phyloP scores from a whole-genome alignment of 2,329 filamentous ascomycete genomes.

The Hyphodiscus sp. region DNA sequence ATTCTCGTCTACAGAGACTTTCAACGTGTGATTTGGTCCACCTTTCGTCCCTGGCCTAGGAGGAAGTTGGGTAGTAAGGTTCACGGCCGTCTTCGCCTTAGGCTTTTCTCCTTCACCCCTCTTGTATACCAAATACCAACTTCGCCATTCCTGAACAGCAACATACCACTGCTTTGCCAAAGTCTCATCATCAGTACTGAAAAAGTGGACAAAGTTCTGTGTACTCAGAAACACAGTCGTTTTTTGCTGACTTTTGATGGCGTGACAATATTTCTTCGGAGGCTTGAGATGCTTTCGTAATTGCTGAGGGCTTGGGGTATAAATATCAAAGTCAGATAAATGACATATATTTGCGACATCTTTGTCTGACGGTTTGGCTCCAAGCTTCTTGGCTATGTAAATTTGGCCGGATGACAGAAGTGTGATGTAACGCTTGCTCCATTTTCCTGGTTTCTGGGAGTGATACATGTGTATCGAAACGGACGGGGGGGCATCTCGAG shows the following conservation, averaged over 20 bases:
- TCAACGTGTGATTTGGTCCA: conserved; percentile 13
- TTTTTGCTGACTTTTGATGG: conserved; percentile 89
- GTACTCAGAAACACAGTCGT: conserved; percentile 74
- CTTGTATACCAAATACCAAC: conserved; percentile 81
- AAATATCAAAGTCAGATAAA: conserved; percentile 88
- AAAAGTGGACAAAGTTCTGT: conserved; percentile 87
- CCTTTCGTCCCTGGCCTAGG: conserved; percentile 26
- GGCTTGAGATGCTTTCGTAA: conserved; percentile 67
- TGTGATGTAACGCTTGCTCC: conserved; percentile 79
- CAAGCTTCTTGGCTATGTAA: conserved; percentile 61
- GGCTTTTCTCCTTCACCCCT: conserved; percentile 38
- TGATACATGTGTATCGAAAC: conserved; percentile 70
- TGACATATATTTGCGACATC: conserved; percentile 70
- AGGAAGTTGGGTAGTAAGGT: conserved; percentile 1
- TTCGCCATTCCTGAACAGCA: conserved; percentile 74
- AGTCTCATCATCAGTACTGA: conserved; percentile 67
- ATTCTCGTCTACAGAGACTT: conserved; percentile 41
- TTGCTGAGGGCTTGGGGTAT: conserved; percentile 65
- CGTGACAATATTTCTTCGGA: conserved; percentile 79
- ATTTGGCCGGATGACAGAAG: conserved; percentile 69
- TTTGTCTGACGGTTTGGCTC: conserved; percentile 54
- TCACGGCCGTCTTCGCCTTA: conserved; percentile 21
- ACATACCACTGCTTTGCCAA: conserved; percentile 64
- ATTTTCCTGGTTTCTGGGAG: conserved; percentile 75
- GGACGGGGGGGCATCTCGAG: conserved; percentile 56